Evolutionary conservation across 2,329 filamentous ascomycete genomes (phyloP).

Genomic region (Fusarium duplospermum): DNA sequence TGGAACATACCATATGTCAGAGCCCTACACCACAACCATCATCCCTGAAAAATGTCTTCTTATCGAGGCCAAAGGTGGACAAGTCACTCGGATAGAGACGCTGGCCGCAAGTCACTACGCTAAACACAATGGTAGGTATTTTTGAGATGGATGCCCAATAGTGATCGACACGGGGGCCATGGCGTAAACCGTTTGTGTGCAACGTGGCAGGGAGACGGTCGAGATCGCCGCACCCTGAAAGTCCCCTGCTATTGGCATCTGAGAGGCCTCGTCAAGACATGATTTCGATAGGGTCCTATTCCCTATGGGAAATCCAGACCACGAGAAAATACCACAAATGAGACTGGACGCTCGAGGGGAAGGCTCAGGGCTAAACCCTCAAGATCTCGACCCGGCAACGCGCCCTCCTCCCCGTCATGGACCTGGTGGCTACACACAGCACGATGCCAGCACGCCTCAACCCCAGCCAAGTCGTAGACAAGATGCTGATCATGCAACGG

Average conservation of each 20-base stretch:
- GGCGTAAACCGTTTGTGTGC: background rate
- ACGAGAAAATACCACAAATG: background rate
- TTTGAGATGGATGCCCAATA: background rate
- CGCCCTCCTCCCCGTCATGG: background rate
- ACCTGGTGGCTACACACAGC: slow-evolving; percentile 1
- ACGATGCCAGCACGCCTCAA: slow-evolving; percentile 15
- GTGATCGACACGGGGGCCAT: background rate
- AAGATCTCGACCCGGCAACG: background rate
- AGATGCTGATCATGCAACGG: background rate
- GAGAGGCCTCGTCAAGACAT: background rate
- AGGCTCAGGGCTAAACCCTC: background rate
- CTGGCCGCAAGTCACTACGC: background rate
- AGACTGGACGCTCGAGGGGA: background rate
- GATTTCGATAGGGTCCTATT: background rate
- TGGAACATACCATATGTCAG: too few relatives aligned
- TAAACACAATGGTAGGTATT: background rate
- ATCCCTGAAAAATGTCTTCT: background rate
- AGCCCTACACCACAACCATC: background rate
- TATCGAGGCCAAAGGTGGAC: background rate
- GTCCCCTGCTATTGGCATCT: background rate
- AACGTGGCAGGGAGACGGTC: background rate
- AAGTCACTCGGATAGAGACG: background rate
- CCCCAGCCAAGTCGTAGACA: background rate
- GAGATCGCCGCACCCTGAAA: background rate
- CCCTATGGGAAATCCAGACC: background rate